phyloP scores from a whole-genome alignment of 1,284 basidiomycete species.

The Ustilago xerochloae region DNA sequence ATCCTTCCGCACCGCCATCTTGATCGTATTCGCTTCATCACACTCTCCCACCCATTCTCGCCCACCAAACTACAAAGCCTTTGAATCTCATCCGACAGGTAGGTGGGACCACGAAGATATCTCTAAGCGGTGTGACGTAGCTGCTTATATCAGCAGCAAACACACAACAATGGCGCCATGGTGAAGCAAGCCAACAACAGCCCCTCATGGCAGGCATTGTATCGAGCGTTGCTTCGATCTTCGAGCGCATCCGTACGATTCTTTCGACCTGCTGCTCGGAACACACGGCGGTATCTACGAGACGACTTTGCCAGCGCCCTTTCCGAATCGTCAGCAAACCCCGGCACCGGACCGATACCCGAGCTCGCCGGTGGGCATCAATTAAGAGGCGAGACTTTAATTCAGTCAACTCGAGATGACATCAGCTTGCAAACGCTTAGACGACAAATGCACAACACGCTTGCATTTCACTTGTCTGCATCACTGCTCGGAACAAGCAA shows the following conservation, averaged over 20 bases:
- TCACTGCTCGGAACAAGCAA: constrained; percentile 5
- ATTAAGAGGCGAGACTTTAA: background rate
- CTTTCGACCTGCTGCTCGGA: constrained; percentile 41
- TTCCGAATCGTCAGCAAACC: background rate
- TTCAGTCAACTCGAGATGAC: background rate
- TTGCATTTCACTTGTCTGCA: constrained; percentile 40
- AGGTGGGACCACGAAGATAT: too few species aligned
- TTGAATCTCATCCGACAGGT: too few species aligned
- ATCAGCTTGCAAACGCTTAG: too few species aligned
- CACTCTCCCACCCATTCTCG: too few species aligned
- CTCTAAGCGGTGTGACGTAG: too few species aligned
- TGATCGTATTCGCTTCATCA: too few species aligned
- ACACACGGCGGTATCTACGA: constrained; percentile 44
- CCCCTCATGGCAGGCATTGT: constrained; percentile 15
- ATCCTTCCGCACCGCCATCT: too few species aligned
- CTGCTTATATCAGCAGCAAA: too few species aligned
- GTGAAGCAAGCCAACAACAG: background rate
- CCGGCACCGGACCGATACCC: background rate
- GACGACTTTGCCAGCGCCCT: constrained; percentile 30
- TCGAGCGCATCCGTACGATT: constrained; percentile 43
- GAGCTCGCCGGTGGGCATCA: background rate
- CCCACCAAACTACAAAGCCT: too few species aligned
- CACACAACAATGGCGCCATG: background rate
- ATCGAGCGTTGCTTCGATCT: constrained; percentile 31
- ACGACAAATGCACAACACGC: constrained; percentile 17